These are phyloP conservation scores for Apiotrichum akiyoshidainum DNA, from an alignment of 1,284 basidiomycete genomes.

Conservation along the genomic window DNA sequence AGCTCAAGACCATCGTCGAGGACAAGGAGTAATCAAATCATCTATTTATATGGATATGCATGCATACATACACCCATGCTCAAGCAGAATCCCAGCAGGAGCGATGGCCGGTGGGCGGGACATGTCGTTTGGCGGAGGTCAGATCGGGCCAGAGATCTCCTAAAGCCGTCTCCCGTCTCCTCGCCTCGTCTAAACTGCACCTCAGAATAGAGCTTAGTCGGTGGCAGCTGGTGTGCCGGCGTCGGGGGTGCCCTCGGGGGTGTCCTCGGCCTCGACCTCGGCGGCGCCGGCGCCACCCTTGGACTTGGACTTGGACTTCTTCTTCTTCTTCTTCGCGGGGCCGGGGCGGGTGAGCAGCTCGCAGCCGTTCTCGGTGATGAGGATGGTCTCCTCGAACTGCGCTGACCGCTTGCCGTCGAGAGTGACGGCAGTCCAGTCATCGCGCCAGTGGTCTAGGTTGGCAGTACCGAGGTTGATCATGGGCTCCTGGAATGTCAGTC, in stretches of 20 bases:
- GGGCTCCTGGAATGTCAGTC: constrained; percentile 51
- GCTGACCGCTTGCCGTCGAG: constrained; percentile 81
- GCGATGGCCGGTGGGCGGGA: background rate
- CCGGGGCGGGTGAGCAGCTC: constrained; percentile 72
- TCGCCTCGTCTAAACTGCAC: background rate
- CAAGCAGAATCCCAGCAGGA: background rate
- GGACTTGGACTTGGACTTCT: constrained; percentile 32
- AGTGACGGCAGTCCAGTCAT: constrained; percentile 90
- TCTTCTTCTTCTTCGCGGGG: constrained; percentile 42
- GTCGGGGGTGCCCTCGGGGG: constrained; percentile 18
- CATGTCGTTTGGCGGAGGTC: too few relatives aligned
- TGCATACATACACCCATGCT: constrained; percentile 11
- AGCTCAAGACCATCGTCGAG: constrained; percentile 47
- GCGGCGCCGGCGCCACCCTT: constrained; percentile 19
- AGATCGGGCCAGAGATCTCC: too few relatives aligned
- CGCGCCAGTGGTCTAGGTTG: constrained; percentile 47
- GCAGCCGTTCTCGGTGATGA: constrained; percentile 86
- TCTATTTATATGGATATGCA: constrained; percentile 16
- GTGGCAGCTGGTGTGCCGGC: constrained; percentile 22
- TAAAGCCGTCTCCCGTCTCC: too few relatives aligned
- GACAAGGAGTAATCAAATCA: constrained; percentile 10
- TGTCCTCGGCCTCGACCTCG: constrained; percentile 10
- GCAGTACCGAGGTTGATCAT: constrained; percentile 84
- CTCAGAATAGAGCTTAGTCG: constrained; percentile 7
- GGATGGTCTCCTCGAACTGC: constrained; percentile 89